Evolutionary conservation across 2,329 filamentous ascomycete genomes (phyloP).

Genomic region (Cladosporium sp.): DNA sequence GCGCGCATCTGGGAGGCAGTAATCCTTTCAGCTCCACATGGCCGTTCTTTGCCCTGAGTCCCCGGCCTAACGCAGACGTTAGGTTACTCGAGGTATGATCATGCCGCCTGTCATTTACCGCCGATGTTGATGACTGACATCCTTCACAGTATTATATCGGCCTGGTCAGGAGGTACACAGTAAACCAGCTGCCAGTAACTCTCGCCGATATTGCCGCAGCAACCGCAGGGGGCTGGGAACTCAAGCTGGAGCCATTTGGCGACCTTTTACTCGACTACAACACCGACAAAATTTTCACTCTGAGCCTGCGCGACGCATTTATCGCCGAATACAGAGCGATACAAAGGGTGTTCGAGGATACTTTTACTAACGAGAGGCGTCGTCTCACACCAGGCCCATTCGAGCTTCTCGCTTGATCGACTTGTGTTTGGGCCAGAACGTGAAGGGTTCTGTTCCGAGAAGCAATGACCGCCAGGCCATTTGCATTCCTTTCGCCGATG

Average conservation of each 20-base stretch:
- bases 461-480: too few species aligned
- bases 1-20: conserved; percentile 22
- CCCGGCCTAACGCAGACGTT: conserved; percentile 17
- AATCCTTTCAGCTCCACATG: conserved; percentile 18
- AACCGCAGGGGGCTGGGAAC: conserved; percentile 12
- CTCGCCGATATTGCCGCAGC: conserved; percentile 16
- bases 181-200: not conserved
- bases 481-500: too few species aligned
- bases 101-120: not conserved
- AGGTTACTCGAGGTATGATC: conserved; percentile 21
- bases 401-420: not conserved
- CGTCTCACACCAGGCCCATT: not conserved
- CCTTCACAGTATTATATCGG: conserved; percentile 19
- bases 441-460: too few species aligned
- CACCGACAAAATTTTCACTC: conserved; percentile 8
- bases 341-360: not conserved
- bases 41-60: conserved; percentile 27
- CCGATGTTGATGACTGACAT: not conserved
- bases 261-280: conserved; percentile 24
- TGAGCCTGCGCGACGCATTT: conserved; percentile 17
- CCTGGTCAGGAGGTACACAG: conserved; percentile 15
- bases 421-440: too few species aligned
- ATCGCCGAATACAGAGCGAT: conserved; percentile 20
- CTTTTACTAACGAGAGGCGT: not conserved
- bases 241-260: conserved; percentile 21